Base-by-base conservation (phyloP, 2,329 filamentous ascomycete species). In the Fusarium anguioides region DNA sequence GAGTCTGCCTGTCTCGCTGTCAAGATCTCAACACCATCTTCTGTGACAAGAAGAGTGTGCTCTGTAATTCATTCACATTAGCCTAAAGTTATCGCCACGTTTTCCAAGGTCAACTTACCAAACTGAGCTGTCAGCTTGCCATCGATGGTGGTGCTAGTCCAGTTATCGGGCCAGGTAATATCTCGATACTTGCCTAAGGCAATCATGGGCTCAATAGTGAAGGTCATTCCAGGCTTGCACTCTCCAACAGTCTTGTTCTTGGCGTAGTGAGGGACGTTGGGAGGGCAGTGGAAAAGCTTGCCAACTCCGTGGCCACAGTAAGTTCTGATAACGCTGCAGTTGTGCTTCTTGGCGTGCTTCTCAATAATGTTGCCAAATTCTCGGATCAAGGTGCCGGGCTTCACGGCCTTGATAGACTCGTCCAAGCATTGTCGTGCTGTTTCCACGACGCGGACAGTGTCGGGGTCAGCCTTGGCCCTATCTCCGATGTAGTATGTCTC, bases 191-290 rank as follows among this genome's bases (percentile, higher is more conserved):
- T 94, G 59, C 96, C 96, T 54, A 97, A 79, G 37, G 93, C 94
- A 76, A 99, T 94, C 96, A 99, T 99, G 17, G 96, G 96, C 81
- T 99, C 96, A 64, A 99, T 99, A 1, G 96, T 99, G 75, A 99
- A 99, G 68, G 94, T 97, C 94, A 98, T 97, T 52, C 96, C 96
- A 1, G 93, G 90, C 82, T 97, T 97, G 61, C 94, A 96, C 72
- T 92, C 89, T 46, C 96, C 96, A 2, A 97, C 91, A 0, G 95
- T 93, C 87, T 98, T 99, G 82, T 98, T 99, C 85, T 97, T 98
- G 58, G 91, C 95, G 75, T 99, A 99, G 79, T 99, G 96, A 7
- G 96, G 96, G 50, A 99, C 90, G 76, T 96, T 98, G 2, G 96
- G 96, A 26, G 94, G 89, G 77, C 90, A 92, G 80, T 99, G 96